Evolutionary conservation across 768 basidiomycete species (phyloP).

Genomic region (Hypholoma sublateritium): DNA sequence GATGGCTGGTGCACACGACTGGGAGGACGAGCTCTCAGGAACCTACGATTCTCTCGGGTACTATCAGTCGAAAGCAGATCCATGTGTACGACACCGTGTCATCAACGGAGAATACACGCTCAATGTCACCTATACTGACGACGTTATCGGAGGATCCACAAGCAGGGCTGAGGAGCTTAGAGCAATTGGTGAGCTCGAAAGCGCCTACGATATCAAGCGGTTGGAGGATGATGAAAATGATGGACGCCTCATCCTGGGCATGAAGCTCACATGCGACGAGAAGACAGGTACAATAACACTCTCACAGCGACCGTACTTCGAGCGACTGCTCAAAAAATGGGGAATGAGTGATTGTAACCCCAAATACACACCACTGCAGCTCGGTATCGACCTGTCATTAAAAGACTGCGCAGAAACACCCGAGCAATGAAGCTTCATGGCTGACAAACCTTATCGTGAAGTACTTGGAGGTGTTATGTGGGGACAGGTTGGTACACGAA

Average conservation of each 20-base stretch:
- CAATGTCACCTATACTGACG: constrained; percentile 15
- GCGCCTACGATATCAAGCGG: too few relatives aligned
- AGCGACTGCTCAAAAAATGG: constrained; percentile 1
- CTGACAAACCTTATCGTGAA: constrained; percentile 5
- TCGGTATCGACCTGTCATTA: constrained; percentile 4
- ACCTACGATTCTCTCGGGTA: not conserved
- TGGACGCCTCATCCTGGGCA: too few relatives aligned
- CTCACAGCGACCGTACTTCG: too few relatives aligned
- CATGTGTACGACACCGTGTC: constrained; percentile 9
- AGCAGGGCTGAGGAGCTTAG: too few relatives aligned
- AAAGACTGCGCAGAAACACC: too few relatives aligned
- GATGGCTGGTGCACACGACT: constrained; percentile 13
- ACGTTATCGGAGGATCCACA: constrained; percentile 1
- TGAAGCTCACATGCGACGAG: not conserved
- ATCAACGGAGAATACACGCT: not conserved
- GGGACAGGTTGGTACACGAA: constrained; percentile 16
- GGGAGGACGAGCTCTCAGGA: not conserved
- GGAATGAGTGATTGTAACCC: constrained; percentile 10
- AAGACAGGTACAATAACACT: too few relatives aligned
- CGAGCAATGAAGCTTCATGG: too few relatives aligned
- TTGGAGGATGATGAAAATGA: too few relatives aligned
- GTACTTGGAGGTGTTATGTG: constrained; percentile 22
- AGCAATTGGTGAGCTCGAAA: too few relatives aligned
- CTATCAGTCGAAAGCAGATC: not conserved
- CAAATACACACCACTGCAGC: constrained; percentile 8